Conservation (phyloP, 495 filamentous ascomycete genomes). For the Arthonia radiata region DNA sequence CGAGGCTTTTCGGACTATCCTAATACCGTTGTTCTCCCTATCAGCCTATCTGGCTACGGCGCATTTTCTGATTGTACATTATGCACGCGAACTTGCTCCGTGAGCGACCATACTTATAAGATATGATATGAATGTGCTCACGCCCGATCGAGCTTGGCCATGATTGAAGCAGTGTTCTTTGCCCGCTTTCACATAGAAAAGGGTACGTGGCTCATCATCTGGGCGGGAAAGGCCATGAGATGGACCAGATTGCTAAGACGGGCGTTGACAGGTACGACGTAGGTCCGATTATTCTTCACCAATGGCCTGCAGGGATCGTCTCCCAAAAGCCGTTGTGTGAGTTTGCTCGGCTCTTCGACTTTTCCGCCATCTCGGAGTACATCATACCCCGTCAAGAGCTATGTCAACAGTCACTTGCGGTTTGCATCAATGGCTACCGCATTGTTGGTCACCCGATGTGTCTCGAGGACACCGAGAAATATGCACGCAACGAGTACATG, state of each 20-base stretch:
- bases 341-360: slow-evolving; percentile 75
- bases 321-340: no score
- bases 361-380: slow-evolving; percentile 59
- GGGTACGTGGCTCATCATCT: not conserved
- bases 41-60: no score
- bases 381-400: slow-evolving; percentile 84
- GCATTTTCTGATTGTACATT: no score
- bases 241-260: slow-evolving; percentile 1
- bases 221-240: not conserved
- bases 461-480: slow-evolving; percentile 26
- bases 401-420: slow-evolving; percentile 64
- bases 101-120: no score
- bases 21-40: no score
- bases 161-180: slow-evolving; percentile 94
- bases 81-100: no score
- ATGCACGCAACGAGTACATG: slow-evolving; percentile 86
- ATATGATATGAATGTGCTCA: no score
- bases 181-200: slow-evolving; percentile 75
- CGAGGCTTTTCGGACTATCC: no score
- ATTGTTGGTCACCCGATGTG: slow-evolving; percentile 78
- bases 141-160: no score
- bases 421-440: slow-evolving; percentile 50
- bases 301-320: slow-evolving; percentile 44
- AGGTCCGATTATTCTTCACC: slow-evolving; percentile 65
- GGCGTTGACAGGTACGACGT: slow-evolving; percentile 7